Evolutionary conservation across 2,329 filamentous ascomycete genomes (phyloP).

Genomic region (Paracamarosporium sp.): DNA sequence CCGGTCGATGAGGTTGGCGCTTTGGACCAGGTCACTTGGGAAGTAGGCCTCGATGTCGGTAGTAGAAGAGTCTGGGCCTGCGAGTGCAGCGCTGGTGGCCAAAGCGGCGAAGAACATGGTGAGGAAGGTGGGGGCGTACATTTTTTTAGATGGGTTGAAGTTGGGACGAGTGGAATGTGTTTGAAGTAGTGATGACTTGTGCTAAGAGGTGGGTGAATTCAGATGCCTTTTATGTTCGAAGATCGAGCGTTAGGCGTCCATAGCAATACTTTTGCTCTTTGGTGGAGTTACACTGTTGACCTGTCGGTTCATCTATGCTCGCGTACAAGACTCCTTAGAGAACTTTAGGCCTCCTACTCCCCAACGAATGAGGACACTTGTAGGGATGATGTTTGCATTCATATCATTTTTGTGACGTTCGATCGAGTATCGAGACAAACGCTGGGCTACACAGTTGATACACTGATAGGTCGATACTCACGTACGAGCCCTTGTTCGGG

Average conservation of each 20-base stretch:
- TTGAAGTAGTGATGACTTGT: neutral
- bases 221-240: neutral
- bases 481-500: neutral
- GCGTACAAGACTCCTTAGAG: no score
- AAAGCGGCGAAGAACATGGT: neutral
- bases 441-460: neutral
- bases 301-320: no score
- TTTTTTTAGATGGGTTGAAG: neutral
- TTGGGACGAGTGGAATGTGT: neutral
- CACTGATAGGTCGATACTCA: neutral
- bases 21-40: neutral
- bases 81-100: neutral
- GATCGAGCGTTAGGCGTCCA: neutral
- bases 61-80: neutral
- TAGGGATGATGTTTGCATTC: no score
- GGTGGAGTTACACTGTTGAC: neutral
- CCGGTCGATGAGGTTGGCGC: neutral
- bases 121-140: neutral
- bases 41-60: neutral
- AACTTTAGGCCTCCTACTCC: no score
- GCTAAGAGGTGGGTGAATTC: neutral
- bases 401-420: no score
- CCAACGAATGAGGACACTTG: no score
- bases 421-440: neutral
- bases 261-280: neutral